Evolutionary conservation across 257 asterid genomes (phyloP).

Genomic region (Hygrophila difformis): DNA sequence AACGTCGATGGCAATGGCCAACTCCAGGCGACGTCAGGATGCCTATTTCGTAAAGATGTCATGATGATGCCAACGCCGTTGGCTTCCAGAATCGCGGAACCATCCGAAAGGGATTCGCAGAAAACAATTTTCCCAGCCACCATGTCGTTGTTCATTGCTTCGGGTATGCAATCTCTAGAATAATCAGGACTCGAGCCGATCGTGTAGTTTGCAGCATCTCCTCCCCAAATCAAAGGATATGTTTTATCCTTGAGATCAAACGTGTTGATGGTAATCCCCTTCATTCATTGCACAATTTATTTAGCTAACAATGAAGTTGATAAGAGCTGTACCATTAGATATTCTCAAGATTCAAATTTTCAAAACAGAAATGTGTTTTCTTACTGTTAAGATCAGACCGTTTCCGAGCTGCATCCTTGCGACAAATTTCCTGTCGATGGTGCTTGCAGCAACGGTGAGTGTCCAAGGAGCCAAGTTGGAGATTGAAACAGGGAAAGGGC

Average conservation of each 20-base stretch:
- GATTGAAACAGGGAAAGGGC: conserved; percentile 36
- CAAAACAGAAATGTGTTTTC: conserved; percentile 8
- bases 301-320: too few species aligned
- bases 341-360: too few species aligned
- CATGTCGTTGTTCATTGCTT: conserved; percentile 25
- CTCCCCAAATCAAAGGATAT: conserved; percentile 64
- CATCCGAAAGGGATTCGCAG: conserved; percentile 33
- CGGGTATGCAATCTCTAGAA: conserved; percentile 19
- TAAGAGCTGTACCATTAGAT: too few species aligned
- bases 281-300: conserved; percentile 13
- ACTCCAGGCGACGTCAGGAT: conserved; percentile 34
- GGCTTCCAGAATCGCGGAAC: conserved; percentile 26
- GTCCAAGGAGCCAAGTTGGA: conserved; percentile 50
- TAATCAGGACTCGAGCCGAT: conserved; percentile 28
- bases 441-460: conserved; percentile 62
- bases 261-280: conserved; percentile 56
- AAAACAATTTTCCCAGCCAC: conserved; percentile 41
- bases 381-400: conserved; percentile 32
- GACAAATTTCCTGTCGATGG: conserved; percentile 48
- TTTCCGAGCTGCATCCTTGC: conserved; percentile 50
- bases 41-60: conserved; percentile 16
- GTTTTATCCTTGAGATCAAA: conserved; percentile 35
- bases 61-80: conserved; percentile 34
- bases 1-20: conserved; percentile 40
- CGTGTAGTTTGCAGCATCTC: conserved; percentile 58